A percentile compares a stretch with the other conserved stretches of the same genome.
phyloP scores from a whole-genome alignment of 345 rosid species.

The Arabis alpina region DNA sequence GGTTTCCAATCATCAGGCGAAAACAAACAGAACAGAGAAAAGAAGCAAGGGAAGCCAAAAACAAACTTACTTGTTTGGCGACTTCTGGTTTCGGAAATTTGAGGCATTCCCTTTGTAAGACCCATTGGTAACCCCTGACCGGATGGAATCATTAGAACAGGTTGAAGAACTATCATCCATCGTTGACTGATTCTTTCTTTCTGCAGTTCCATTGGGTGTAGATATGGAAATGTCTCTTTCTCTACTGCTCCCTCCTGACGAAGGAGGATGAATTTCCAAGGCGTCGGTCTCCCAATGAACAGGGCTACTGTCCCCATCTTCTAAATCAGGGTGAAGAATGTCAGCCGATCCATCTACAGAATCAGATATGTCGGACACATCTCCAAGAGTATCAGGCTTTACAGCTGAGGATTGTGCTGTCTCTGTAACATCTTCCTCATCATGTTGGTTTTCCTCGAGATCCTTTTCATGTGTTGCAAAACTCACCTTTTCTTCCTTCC shows the following conservation, averaged over 20 bases:
- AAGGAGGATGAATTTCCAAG: constrained; percentile 68
- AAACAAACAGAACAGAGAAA: constrained; percentile 9
- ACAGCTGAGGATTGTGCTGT: constrained; percentile 56
- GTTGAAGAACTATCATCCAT: constrained; percentile 98
- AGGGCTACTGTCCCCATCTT: constrained; percentile 80
- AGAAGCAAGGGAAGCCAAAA: constrained; percentile 11
- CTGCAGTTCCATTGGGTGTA: constrained; percentile 63
- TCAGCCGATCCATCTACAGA: constrained; percentile 70
- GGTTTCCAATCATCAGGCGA: constrained; percentile 8
- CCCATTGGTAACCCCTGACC: constrained; percentile 67
- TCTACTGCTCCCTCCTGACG: constrained; percentile 64
- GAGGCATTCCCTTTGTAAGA: constrained; percentile 60
- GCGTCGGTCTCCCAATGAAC: constrained; percentile 84
- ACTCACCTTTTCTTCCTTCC: constrained; percentile 63
- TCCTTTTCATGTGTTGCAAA: constrained; percentile 47
- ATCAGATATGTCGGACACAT: constrained; percentile 83
- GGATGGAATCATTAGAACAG: constrained; percentile 89
- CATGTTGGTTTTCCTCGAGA: constrained; percentile 46
- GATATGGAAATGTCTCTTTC: constrained; percentile 55
- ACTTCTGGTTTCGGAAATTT: constrained; percentile 55
- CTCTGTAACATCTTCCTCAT: constrained; percentile 51
- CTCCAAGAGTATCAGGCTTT: constrained; percentile 69
- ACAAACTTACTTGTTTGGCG: constrained; percentile 51
- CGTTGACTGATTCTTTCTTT: constrained; percentile 57
- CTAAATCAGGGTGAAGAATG: constrained; percentile 72